A percentile compares a stretch with the other conserved stretches of the same genome.
These are phyloP conservation scores for Cicer judaicum DNA, from an alignment of 306 rosid species.

Conservation along the genomic window DNA sequence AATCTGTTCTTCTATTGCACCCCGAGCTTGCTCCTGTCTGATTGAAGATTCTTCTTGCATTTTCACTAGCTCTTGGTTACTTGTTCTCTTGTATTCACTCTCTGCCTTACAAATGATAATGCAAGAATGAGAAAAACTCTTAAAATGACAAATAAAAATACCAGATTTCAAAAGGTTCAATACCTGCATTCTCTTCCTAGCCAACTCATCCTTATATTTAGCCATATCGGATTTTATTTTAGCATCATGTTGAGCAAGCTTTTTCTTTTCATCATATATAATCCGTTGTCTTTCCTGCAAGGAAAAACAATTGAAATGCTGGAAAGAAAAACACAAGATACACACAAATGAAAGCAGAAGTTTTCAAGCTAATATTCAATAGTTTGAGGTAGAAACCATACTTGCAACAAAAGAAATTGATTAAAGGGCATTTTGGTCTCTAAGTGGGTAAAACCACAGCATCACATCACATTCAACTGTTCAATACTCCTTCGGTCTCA, in stretches of 20 bases:
- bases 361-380: not conserved
- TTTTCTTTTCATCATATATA: constrained; percentile 90
- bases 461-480: too few relatives aligned
- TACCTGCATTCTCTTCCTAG: constrained; percentile 95
- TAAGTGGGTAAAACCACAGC: too few relatives aligned
- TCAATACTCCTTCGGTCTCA: too few relatives aligned
- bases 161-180: constrained; percentile 31
- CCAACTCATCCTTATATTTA: constrained; percentile 86
- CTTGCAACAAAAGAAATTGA: constrained; percentile 11
- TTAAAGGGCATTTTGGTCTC: too few relatives aligned
- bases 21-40: constrained; percentile 88
- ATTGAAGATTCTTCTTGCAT: constrained; percentile 94
- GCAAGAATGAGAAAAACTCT: too few relatives aligned
- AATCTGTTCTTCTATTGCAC: constrained; percentile 93
- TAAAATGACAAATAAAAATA: too few relatives aligned
- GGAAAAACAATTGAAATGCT: constrained; percentile 30
- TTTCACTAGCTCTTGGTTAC: constrained; percentile 94
- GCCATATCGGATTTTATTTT: constrained; percentile 95
- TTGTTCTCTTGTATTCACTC: constrained; percentile 27
- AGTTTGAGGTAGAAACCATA: not conserved
- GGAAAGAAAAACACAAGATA: not conserved
- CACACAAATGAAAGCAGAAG: constrained; percentile 25
- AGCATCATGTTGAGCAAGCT: constrained; percentile 91
- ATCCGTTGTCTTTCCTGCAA: constrained; percentile 90
- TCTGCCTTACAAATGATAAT: too few relatives aligned